phyloP scores from a whole-genome alignment of 139 green algal species.

The Ostreobium quekettii region DNA sequence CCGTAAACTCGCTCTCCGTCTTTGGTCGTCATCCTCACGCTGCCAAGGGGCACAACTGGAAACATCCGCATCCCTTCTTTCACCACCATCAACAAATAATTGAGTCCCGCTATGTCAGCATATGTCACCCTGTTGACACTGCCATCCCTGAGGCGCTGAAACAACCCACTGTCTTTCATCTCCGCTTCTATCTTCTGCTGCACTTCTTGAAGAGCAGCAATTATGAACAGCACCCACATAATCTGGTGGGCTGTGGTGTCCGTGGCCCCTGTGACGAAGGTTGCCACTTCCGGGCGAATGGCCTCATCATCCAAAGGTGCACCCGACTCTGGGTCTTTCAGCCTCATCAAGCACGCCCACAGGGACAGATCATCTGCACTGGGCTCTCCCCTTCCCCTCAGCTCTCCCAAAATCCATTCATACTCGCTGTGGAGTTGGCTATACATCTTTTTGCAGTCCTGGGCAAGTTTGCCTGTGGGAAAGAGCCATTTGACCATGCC shows the following conservation, averaged over 20 bases:
- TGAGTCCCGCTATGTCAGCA: not conserved
- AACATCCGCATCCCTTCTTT: slow-evolving; percentile 14
- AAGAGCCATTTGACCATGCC: no score
- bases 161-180: slow-evolving; percentile 2
- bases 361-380: not conserved
- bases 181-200: slow-evolving; percentile 1
- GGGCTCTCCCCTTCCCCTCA: not conserved
- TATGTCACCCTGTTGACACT: no score
- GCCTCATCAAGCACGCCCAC: not conserved
- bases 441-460: not conserved
- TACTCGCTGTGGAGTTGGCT: not conserved
- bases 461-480: no score
- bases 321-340: not conserved
- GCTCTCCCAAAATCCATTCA: not conserved
- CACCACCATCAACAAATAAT: slow-evolving; percentile 4
- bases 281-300: not conserved
- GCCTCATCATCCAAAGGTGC: not conserved
- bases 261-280: not conserved
- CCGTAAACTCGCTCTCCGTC: not conserved
- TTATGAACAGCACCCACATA: not conserved
- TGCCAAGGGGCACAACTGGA: no score
- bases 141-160: not conserved
- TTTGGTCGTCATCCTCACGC: not conserved
- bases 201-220: slow-evolving; percentile 11
- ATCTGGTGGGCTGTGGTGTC: slow-evolving; percentile 19